phyloP scores from a whole-genome alignment of 805 yeast genomes.

The Saturnispora dispora region DNA sequence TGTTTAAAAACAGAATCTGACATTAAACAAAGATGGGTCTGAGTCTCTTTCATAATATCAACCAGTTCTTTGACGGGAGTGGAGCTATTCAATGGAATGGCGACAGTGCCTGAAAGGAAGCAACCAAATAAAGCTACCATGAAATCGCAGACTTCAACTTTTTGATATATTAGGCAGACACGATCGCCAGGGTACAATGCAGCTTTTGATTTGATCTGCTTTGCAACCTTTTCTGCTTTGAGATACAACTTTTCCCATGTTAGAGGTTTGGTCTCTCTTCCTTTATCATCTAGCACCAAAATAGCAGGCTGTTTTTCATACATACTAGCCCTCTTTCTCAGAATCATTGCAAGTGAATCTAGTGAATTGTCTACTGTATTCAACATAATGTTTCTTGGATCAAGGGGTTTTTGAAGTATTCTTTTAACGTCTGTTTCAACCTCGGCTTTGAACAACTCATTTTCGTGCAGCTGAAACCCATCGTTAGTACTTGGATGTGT shows the following conservation, averaged over 20 bases:
- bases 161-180: slow-evolving; percentile 76
- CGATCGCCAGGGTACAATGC: slow-evolving; percentile 74
- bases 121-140: slow-evolving; percentile 84
- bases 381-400: slow-evolving; percentile 40
- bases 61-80: slow-evolving; percentile 60
- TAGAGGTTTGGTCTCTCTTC: slow-evolving; percentile 67
- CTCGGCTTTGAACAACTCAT: neutral
- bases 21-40: slow-evolving; percentile 66
- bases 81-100: slow-evolving; percentile 83
- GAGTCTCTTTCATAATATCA: slow-evolving; percentile 63
- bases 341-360: slow-evolving; percentile 60
- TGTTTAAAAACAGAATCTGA: slow-evolving; percentile 73
- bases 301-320: slow-evolving; percentile 66
- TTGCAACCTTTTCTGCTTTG: slow-evolving; percentile 81
- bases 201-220: slow-evolving; percentile 63
- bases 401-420: slow-evolving; percentile 50
- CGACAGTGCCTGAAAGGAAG: slow-evolving; percentile 86
- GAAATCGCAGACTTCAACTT: slow-evolving; percentile 76
- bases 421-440: slow-evolving; percentile 15
- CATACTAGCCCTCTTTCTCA: slow-evolving; percentile 61
- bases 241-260: slow-evolving; percentile 86
- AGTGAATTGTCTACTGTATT: slow-evolving; percentile 30
- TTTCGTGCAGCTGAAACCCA: neutral
- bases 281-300: slow-evolving; percentile 61
- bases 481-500: neutral